These are phyloP conservation scores for Aspergillus olivimuriae DNA, from an alignment of 495 filamentous ascomycete species.

Conservation along the genomic window DNA sequence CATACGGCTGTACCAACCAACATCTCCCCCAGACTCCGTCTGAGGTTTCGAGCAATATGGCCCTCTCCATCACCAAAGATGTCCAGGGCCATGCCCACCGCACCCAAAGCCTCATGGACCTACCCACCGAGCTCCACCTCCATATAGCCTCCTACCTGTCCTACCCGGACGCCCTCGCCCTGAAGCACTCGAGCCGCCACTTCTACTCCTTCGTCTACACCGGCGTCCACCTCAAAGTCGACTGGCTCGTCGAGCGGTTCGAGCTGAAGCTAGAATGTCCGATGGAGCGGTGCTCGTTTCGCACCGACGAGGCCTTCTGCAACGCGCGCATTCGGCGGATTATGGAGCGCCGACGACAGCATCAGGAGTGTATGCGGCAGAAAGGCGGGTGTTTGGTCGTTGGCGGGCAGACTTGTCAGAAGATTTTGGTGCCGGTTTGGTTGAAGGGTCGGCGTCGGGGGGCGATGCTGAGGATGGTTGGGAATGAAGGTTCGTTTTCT, in stretches of 20 bases:
- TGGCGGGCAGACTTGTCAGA: conserved; percentile 29
- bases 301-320: conserved; percentile 40
- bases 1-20: too few species aligned
- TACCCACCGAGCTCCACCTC: conserved; percentile 62
- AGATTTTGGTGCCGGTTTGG: conserved; percentile 28
- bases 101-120: conserved; percentile 23
- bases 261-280: conserved; percentile 40
- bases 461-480: conserved; percentile 9
- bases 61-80: background rate
- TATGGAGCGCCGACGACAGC: conserved; percentile 37
- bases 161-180: conserved; percentile 63
- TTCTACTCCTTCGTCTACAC: conserved; percentile 61
- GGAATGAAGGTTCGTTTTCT: conserved; percentile 27
- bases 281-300: conserved; percentile 43
- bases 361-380: conserved; percentile 30
- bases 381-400: conserved; percentile 32
- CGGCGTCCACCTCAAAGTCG: conserved; percentile 56
- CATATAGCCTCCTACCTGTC: conserved; percentile 76
- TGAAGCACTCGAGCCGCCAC: conserved; percentile 58
- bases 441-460: conserved; percentile 18
- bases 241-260: conserved; percentile 59
- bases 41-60: background rate
- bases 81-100: background rate
- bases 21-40: background rate
- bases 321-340: conserved; percentile 33